phyloP scores from a whole-genome alignment of 768 basidiomycete species.

The Calocybe indica region DNA sequence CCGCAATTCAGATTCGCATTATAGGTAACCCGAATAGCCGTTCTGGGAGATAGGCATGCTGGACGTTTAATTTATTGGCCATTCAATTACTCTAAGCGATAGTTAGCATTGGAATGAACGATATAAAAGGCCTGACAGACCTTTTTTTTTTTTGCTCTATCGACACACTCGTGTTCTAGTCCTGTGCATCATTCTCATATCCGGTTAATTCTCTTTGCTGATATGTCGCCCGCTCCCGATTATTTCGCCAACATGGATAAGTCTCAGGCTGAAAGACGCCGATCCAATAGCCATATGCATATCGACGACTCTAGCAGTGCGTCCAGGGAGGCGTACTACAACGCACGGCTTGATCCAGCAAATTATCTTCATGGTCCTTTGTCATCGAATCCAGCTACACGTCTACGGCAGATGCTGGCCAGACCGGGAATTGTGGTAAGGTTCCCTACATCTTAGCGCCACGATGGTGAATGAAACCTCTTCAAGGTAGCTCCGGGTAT shows the following conservation, averaged over 20 bases:
- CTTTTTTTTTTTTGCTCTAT: not conserved
- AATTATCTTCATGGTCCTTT: slow-evolving; percentile 67
- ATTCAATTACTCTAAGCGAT: no score
- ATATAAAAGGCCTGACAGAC: not conserved
- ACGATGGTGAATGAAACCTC: not conserved
- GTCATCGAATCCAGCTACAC: slow-evolving; percentile 62
- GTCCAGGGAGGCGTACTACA: slow-evolving; percentile 41
- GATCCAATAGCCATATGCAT: not conserved
- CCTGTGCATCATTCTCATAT: not conserved
- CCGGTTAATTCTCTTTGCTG: not conserved
- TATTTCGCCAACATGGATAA: slow-evolving; percentile 11
- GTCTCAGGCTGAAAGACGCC: slow-evolving; percentile 1
- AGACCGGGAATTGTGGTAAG: slow-evolving; percentile 73
- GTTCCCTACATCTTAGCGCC: slow-evolving; percentile 2
- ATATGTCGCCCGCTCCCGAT: slow-evolving; percentile 17
- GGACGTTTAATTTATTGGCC: no score
- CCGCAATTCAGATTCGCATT: no score
- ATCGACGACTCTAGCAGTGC: not conserved
- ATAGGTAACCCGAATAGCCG: no score
- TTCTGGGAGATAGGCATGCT: no score
- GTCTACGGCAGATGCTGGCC: slow-evolving; percentile 63
- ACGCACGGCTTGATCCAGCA: slow-evolving; percentile 61
- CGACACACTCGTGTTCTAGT: not conserved
- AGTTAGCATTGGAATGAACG: not conserved
- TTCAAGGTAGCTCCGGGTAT: slow-evolving; percentile 68